Base-by-base conservation (phyloP, 1,139 yeast species). In the Yamadazyma pseudoaaseri region DNA sequence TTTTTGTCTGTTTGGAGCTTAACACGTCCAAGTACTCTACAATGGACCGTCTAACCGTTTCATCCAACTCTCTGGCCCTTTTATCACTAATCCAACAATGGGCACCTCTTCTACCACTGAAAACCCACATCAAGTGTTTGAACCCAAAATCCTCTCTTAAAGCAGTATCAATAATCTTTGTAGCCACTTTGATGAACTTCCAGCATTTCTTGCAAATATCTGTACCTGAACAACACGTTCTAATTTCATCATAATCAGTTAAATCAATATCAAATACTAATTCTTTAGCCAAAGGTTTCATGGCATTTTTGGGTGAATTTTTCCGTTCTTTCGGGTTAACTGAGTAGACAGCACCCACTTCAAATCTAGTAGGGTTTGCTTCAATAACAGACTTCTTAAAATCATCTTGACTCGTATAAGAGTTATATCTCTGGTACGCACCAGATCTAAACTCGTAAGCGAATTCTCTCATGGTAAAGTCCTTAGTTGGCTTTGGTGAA, bases 41-140 rank as follows among this genome's bases (percentile, higher is more conserved):
- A 9, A 92, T 74, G 2, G 95, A 79, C 45, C 83, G 71, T 48
- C 99, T 74, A 37, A 77, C 76, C 3, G 64, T 49, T 54, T 94
- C 98, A 48, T 78, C 86, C 44, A 92, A 62, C 3, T 59, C 54
- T 37, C 97, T 68, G 0, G 97, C 96, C 32, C 90, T 66, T 35
- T 76, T 62, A 55, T 94, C 98, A 58, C 96, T 86, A 16, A 92
- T 74, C 99, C 99, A 92, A 49, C 97, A 95, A 70, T 92, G 99
- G 16, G 95, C 96, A 58, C 99, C 99, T 73, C 99, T 85, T 68
- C 99, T 82, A 30, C 99, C 99, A 0, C 97, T 87, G 55, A 87
- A 92, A 3, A 92, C 96, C 98, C 98, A 92, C 30, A 92, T 67
- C 53, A 89, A 66, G 56, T 87, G 82, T 37, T 80, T 65, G 58